phyloP scores from a whole-genome alignment of 768 basidiomycete genomes.

The Leucogyrophana mollusca region DNA sequence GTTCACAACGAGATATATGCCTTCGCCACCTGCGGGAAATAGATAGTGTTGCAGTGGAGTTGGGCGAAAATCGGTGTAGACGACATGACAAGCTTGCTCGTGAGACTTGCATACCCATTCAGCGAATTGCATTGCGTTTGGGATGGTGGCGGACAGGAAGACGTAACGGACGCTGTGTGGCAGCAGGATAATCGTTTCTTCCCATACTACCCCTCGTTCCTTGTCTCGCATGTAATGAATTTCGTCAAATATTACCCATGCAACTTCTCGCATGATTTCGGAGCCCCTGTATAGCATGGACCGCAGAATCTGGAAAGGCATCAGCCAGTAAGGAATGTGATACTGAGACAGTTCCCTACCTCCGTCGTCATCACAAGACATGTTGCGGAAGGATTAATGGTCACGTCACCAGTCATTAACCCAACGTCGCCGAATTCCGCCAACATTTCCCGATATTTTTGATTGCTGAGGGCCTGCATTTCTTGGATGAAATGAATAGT shows the following conservation, averaged over 20 bases:
- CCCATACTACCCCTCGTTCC: conserved; percentile 99
- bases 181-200: conserved; percentile 96
- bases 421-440: conserved; percentile 98
- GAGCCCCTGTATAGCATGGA: conserved; percentile 99
- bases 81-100: conserved; percentile 97
- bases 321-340: not conserved
- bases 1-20: conserved; percentile 98
- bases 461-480: conserved; percentile 90
- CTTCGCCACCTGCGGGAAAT: conserved; percentile 95
- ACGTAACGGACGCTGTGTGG: conserved; percentile 97
- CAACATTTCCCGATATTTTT: conserved; percentile 97
- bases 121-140: conserved; percentile 99
- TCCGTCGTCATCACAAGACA: conserved; percentile 99
- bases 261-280: conserved; percentile 99
- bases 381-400: conserved; percentile 95
- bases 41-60: conserved; percentile 98
- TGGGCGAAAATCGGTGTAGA: conserved; percentile 98
- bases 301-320: conserved; percentile 74
- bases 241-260: conserved; percentile 99
- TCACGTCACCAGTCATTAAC: conserved; percentile 99
- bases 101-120: conserved; percentile 99
- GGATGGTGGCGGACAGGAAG: conserved; percentile 98
- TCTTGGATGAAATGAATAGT: not conserved
- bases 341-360: conserved; percentile 39
- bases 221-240: conserved; percentile 99